Evolutionary conservation across 2,329 filamentous ascomycete genomes (phyloP), one percentile per base, ranked within the genome.

Genomic region (Fusarium chaquense): DNA sequence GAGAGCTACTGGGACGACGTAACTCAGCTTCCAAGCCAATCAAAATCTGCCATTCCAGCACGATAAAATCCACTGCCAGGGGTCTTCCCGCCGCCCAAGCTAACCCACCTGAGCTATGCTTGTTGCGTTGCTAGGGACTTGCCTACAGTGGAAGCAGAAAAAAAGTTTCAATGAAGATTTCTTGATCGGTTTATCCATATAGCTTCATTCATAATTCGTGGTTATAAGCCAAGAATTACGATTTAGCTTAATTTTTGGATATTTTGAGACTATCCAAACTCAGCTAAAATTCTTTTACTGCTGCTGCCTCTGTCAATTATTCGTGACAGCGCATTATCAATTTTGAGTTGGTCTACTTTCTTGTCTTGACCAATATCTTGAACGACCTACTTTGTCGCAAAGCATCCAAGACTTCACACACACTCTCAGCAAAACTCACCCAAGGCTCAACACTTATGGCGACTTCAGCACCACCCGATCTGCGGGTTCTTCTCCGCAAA

Each of bases 401-500:
- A 67, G 20, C 51, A 32, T 56, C 56, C 46, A 26, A 54, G 54
- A 52, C 67, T 22, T 28, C n/a, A 35, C 26, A 45, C 50, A 12
- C 36, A 28, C 33, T 53, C 53, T 28, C 24, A 43, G 46, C 18
- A 60, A n/a, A 0, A 47, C 20, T 26, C 33, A 36, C 11, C 36
- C 40, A 24, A 28, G 5, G 28, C n/a, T 33, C 53, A 43, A 16
- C 11, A 20, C 36, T 30, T 33, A 77, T 80, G 78, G 64, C 77
- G 8, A 57, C 66, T 75, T 78, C 82, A 62, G 76, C 82, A 35
- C 85, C 84, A 8, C 82, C 88, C 41, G 88, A 91, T 73, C 83
- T 93, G 18, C 84, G 86, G 64, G 86, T 90, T 51, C 82, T 93
- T 45, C 92, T 88, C 73, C 87, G 89, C 65, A 89, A 89, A 69